phyloP scores from a whole-genome alignment of 129 eudicot genomes.

The carrot (Daucus carota) region DH1_v3.0 NC_030383.2:64391501-64392000 shows the following conservation, averaged over 20 bases:
- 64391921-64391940: neutral
- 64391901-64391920: neutral
- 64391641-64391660: constrained; percentile 12
- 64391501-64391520: constrained; percentile 52
- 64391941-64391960: neutral
- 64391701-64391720: constrained; percentile 46
- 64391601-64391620: neutral
- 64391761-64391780: constrained; percentile 25
- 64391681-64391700: constrained; percentile 87
- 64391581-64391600: constrained; percentile 38
- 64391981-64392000: neutral
- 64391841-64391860: neutral
- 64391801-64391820: constrained; percentile 55
- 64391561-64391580: constrained; percentile 70
- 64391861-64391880: neutral
- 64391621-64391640: neutral
- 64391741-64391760: constrained; percentile 48
- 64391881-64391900: neutral
- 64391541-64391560: constrained; percentile 41
- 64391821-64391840: constrained; percentile 16
- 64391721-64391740: constrained; percentile 50
- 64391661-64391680: constrained; percentile 20
- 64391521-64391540: constrained; percentile 42
- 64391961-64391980: neutral
- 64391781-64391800: constrained; percentile 37